Evolutionary conservation across 2,329 filamentous ascomycete species (phyloP).

Genomic region (Thelonectria rubi): DNA sequence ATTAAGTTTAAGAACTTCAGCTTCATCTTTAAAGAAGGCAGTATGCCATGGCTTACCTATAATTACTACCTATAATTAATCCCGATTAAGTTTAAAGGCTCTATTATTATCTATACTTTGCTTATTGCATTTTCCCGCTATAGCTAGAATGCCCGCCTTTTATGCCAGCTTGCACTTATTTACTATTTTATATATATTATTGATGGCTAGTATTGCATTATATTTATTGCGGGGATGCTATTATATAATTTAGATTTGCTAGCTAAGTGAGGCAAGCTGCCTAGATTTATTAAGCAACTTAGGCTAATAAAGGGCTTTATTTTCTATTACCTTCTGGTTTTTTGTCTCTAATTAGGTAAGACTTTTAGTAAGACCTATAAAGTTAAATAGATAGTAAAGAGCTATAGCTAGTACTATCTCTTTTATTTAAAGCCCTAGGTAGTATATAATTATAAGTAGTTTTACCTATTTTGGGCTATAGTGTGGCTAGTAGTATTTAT

Average conservation of each 20-base stretch:
- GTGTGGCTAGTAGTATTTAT: conserved; percentile 63
- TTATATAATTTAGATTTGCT: conserved; percentile 69
- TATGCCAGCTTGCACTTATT: conserved; percentile 61
- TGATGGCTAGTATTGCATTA: conserved; percentile 69
- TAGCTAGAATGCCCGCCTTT: conserved; percentile 62
- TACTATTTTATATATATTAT: conserved; percentile 74
- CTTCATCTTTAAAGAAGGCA: conserved; percentile 69
- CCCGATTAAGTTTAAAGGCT: conserved; percentile 70
- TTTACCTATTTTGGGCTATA: conserved; percentile 71
- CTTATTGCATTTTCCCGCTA: conserved; percentile 66
- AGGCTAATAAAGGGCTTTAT: conserved; percentile 60
- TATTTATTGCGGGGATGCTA: conserved; percentile 70
- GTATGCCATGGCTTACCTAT: conserved; percentile 60
- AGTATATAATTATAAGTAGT: conserved; percentile 73
- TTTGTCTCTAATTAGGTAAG: conserved; percentile 67
- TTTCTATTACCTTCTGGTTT: conserved; percentile 60
- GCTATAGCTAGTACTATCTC: conserved; percentile 68
- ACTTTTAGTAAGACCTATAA: conserved; percentile 63
- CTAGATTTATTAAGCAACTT: conserved; percentile 56
- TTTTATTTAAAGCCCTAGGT: conserved; percentile 72
- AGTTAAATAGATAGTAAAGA: conserved; percentile 59
- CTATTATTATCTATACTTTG: conserved; percentile 68
- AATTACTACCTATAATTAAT: conserved; percentile 72
- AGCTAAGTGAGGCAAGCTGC: conserved; percentile 59
- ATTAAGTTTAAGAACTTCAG: conserved; percentile 73